Percentiles rank a stretch among this genome's conserved stretches.
Evolutionary conservation across 1,284 basidiomycete genomes (phyloP).

Genomic region (Cryptococcus neoformans): DNA sequence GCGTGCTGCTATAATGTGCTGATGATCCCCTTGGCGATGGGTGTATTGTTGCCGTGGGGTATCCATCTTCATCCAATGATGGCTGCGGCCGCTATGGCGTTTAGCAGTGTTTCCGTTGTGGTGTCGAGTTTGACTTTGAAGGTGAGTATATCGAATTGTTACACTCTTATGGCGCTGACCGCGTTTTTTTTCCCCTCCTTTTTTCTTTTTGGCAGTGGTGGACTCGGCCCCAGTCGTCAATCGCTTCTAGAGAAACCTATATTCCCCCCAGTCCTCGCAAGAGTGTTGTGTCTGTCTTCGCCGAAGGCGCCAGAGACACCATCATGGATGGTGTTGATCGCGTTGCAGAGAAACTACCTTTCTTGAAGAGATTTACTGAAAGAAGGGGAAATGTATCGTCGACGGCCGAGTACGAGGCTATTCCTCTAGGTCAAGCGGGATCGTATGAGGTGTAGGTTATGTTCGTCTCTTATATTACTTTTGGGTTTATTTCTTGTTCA

Average conservation of each 20-base stretch:
- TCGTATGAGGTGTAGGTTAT: not conserved
- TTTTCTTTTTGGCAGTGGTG: conserved; percentile 57
- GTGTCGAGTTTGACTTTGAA: conserved; percentile 80
- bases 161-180: not conserved
- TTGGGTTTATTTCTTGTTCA: not conserved
- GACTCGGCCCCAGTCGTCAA: conserved; percentile 65
- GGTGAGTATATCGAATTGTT: conserved; percentile 27
- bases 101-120: conserved; percentile 94
- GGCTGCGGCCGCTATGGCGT: conserved; percentile 97
- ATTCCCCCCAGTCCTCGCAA: conserved; percentile 33
- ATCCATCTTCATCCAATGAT: conserved; percentile 96
- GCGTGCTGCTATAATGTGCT: conserved; percentile 90
- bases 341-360: conserved; percentile 20
- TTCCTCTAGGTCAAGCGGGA: conserved; percentile 19
- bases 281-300: conserved; percentile 28
- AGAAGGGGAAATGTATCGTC: conserved; percentile 4
- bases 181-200: too few relatives aligned
- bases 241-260: conserved; percentile 61
- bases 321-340: conserved; percentile 17
- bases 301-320: conserved; percentile 13
- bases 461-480: too few relatives aligned
- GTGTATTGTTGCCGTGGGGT: conserved; percentile 86
- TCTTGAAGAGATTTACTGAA: conserved; percentile 21
- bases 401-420: conserved; percentile 37
- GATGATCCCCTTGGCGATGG: conserved; percentile 99